phyloP scores from a whole-genome alignment of 1,284 basidiomycete species.

The Tetrapyrgos nigripes region DNA sequence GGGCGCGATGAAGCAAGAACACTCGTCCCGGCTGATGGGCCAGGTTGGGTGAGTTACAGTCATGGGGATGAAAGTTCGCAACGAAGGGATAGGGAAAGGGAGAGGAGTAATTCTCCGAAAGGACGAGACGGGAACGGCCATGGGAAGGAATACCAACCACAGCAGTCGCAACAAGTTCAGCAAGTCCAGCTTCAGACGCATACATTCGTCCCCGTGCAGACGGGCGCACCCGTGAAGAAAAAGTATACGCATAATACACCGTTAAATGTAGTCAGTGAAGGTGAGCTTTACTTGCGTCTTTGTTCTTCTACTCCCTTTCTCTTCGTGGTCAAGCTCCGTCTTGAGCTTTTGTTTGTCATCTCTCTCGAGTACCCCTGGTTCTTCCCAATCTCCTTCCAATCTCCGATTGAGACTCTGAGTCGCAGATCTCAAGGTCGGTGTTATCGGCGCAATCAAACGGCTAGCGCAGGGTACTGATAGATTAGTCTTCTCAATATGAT shows the following conservation, averaged over 20 bases:
- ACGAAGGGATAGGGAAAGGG: too few species aligned
- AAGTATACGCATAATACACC: slow-evolving; percentile 42
- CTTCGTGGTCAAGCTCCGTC: background rate
- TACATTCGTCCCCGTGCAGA: slow-evolving; percentile 72
- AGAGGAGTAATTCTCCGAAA: too few species aligned
- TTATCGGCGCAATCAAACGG: too few species aligned
- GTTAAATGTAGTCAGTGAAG: slow-evolving; percentile 23
- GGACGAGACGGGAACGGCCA: slow-evolving; percentile 25
- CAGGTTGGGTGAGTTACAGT: too few species aligned
- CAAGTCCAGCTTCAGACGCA: slow-evolving; percentile 62
- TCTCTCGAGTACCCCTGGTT: slow-evolving; percentile 10
- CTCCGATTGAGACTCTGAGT: too few species aligned
- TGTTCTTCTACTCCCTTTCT: background rate
- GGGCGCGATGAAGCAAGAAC: too few species aligned
- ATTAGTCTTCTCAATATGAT: too few species aligned
- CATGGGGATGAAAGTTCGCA: too few species aligned
- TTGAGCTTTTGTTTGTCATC: background rate
- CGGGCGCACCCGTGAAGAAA: slow-evolving; percentile 71
- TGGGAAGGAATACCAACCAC: slow-evolving; percentile 14
- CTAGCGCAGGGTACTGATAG: too few species aligned
- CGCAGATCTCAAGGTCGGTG: too few species aligned
- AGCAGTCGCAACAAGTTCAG: slow-evolving; percentile 9
- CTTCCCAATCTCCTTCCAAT: too few species aligned
- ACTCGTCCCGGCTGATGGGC: too few species aligned
- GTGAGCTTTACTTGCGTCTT: slow-evolving; percentile 21